These are phyloP conservation scores for Penicillium sp. DNA, from an alignment of 2,329 filamentous ascomycete genomes.

Conservation along the genomic window DNA sequence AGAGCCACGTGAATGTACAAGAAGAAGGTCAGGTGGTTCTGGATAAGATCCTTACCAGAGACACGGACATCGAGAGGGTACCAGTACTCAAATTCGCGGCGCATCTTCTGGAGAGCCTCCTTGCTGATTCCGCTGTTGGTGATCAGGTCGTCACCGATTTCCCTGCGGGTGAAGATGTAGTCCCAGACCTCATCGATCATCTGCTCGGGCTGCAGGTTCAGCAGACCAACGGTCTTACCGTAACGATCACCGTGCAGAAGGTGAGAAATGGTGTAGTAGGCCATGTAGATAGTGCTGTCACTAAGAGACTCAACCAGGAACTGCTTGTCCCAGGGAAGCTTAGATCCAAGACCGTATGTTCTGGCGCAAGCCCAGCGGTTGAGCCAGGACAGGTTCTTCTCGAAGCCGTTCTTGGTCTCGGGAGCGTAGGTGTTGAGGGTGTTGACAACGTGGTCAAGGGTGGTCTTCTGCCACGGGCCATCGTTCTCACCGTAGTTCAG, in stretches of 20 bases:
- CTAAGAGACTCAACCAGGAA: slow-evolving; percentile 91
- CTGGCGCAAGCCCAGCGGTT: slow-evolving; percentile 94
- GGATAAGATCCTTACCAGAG: slow-evolving; percentile 89
- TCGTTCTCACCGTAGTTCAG: slow-evolving; percentile 90
- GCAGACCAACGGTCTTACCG: slow-evolving; percentile 68
- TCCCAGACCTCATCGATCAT: slow-evolving; percentile 97
- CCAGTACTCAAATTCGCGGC: slow-evolving; percentile 93
- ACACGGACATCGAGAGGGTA: slow-evolving; percentile 88
- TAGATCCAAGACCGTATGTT: slow-evolving; percentile 88
- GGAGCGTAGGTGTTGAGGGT: slow-evolving; percentile 76
- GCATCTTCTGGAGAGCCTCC: slow-evolving; percentile 74
- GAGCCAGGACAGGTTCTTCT: slow-evolving; percentile 86
- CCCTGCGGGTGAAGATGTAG: slow-evolving; percentile 81
- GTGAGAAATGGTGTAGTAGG: slow-evolving; percentile 62
- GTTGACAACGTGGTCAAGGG: slow-evolving; percentile 70
- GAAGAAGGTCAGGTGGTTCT: slow-evolving; percentile 94
- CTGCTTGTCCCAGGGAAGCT: slow-evolving; percentile 87
- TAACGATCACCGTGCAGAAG: slow-evolving; percentile 81
- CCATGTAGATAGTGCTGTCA: slow-evolving; percentile 85
- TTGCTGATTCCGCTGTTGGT: slow-evolving; percentile 69
- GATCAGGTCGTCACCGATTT: slow-evolving; percentile 65
- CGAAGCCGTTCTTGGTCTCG: slow-evolving; percentile 77
- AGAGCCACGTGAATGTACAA: slow-evolving; percentile 91
- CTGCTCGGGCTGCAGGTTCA: slow-evolving; percentile 74
- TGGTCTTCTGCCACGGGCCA: slow-evolving; percentile 73